These are phyloP conservation scores for Aspergillaceae sp. DNA, from an alignment of 2,329 filamentous ascomycete genomes.

Conservation along the genomic window DNA sequence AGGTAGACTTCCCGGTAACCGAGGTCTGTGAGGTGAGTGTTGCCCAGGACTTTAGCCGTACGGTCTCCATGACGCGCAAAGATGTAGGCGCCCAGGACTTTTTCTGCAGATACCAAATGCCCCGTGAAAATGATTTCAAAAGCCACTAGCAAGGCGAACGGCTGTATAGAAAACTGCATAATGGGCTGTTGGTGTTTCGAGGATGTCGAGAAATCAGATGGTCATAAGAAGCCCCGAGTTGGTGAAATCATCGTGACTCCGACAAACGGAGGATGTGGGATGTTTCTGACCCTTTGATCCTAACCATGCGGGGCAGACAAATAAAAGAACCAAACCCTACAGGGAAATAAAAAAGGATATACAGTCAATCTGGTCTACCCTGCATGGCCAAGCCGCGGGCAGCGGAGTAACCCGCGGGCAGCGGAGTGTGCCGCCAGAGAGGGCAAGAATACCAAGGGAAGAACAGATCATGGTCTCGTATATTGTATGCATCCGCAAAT, in stretches of 20 bases:
- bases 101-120: slow-evolving; percentile 43
- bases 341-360: no score
- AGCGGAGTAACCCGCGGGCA: background rate
- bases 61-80: slow-evolving; percentile 88
- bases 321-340: no score
- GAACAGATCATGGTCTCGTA: background rate
- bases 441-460: background rate
- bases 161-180: slow-evolving; percentile 19
- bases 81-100: slow-evolving; percentile 71
- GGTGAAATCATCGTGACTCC: no score
- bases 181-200: slow-evolving; percentile 1
- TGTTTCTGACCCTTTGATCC: no score
- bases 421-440: background rate
- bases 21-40: slow-evolving; percentile 66
- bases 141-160: slow-evolving; percentile 18
- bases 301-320: no score
- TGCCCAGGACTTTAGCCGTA: slow-evolving; percentile 64
- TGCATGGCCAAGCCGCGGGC: background rate
- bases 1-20: slow-evolving; percentile 68
- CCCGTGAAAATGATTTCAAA: slow-evolving; percentile 8
- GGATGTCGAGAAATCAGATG: no score
- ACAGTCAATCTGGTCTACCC: no score
- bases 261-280: no score
- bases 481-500: background rate
- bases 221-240: no score